Base-by-base conservation (phyloP, 306 rosid genomes). In the Casuarina equisetifolia region DNA sequence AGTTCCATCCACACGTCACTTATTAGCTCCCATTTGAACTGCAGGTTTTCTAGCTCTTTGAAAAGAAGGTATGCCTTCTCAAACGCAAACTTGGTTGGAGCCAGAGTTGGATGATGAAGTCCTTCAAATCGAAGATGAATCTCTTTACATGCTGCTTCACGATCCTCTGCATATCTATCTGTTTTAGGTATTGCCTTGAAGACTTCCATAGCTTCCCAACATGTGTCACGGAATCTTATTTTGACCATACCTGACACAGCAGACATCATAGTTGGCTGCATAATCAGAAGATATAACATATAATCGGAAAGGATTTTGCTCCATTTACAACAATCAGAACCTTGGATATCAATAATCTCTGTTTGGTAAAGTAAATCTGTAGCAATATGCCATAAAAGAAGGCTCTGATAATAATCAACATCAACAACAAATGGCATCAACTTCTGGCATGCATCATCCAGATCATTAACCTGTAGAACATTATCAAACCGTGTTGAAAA, bases 231-330 rank as follows among this genome's bases (percentile, higher is more conserved):
- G 32, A 25, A 25, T 0, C 32, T 25, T 25, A 25, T 25, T 25
- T 25, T 25, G 32, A 25, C 32, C 9, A 78, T 79, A 5, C 78
- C 86, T 0, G 88, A 75, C 39, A 81, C 81, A 5, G 77, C 64
- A 1, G 85, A 85, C 79, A 85, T 80, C 79, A 85, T 32, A 6
- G 57, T 49, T 0, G 88, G 85, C 54, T 82, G 82, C 79, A 85
- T 55, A 32, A 82, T 73, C 11, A 85, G 36, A 12, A 85, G 85
- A 43, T 82, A 85, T 1, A 85, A 1, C 88, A 85, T 82, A 76
- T 82, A 85, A 57, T 85, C 85, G 15, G 88, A 85, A 10, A 82
- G 71, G 2, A 49, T 35, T 71, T 79, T 85, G 62, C 85, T 0
- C 1, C 32, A 0, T 25, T 25, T 25, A 25, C 32, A 25, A 25